Percentiles rank a stretch among this genome's conserved stretches.
Evolutionary conservation across 768 basidiomycete genomes (phyloP).

Genomic region (Dentipellis sp.): DNA sequence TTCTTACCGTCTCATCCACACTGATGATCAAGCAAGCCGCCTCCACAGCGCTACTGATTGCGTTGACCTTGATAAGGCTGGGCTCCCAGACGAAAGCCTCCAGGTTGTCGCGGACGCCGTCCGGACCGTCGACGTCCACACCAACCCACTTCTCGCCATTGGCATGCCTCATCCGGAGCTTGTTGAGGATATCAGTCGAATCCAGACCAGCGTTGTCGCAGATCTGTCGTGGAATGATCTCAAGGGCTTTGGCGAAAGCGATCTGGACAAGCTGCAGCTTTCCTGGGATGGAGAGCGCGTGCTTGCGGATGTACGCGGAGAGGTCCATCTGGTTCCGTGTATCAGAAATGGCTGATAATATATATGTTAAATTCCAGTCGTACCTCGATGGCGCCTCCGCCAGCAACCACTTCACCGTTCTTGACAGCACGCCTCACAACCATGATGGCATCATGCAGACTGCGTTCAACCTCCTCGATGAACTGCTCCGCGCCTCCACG

Average conservation of each 20-base stretch:
- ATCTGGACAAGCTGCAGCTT: conserved; percentile 90
- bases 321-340: conserved; percentile 73
- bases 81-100: conserved; percentile 99
- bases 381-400: conserved; percentile 96
- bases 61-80: conserved; percentile 89
- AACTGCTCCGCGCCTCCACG: conserved; percentile 98
- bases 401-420: conserved; percentile 94
- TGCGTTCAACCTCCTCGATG: conserved; percentile 95
- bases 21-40: conserved; percentile 94
- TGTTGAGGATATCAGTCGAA: conserved; percentile 95
- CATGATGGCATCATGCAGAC: conserved; percentile 98
- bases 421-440: conserved; percentile 97
- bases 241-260: conserved; percentile 95
- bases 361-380: conserved; percentile 8
- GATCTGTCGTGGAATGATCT: conserved; percentile 96
- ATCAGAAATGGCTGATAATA: not conserved
- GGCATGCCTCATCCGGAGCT: conserved; percentile 93
- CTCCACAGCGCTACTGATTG: conserved; percentile 90
- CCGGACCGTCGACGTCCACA: conserved; percentile 85
- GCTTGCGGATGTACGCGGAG: conserved; percentile 86
- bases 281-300: conserved; percentile 89
- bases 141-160: conserved; percentile 85
- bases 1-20: conserved; percentile 95
- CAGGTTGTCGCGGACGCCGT: conserved; percentile 92
- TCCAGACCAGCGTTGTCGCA: conserved; percentile 98